Evolutionary conservation across 257 asterid species (phyloP), one percentile per base, ranked within the genome.

Genomic region (Voacanga thouarsii): DNA sequence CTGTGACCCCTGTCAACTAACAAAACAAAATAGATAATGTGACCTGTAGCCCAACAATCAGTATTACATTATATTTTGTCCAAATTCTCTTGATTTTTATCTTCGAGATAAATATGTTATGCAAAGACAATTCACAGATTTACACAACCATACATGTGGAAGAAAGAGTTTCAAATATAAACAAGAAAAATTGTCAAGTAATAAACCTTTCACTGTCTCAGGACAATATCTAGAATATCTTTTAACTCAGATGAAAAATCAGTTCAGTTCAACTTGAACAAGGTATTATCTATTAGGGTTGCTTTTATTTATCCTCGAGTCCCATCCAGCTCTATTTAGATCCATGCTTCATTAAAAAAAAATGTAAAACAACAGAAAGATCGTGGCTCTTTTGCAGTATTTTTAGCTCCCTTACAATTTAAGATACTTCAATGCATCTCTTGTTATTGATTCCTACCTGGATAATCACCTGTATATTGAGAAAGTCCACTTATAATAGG

Each of bases 1-100:
- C 86, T 83, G 90, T 84, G 82, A 95, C 89, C 77, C 92, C 98
- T 19, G 86, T 80, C 80, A 92, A 78, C 99, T 93, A 94, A 41
- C 43, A 81, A 51, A 84, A 78, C 39, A 77, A 70, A 59, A 74
- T 66, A 55, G n/a, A 28, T 4, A 47, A 74, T 6, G 66, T 49
- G 43, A 45, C 30, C 11, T 5, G 21, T 37, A 47, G 26, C 14
- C 23, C 2, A 5, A 21, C 28, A 71, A 71, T 44, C 41, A 49
- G 47, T 19, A 16, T 39, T 41, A 67, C 14, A 39, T 19, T 39
- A 7, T 24, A 26, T 24, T 39, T 39, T 18, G 12, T 67, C 50
- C 50, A 39, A 60, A 60, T 53, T 33, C 37, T 33, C 37, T 39
- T 39, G 68, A 57, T 5, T 7, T 39, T 51, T 53, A 7, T 43